These are phyloP conservation scores for Moniliophthora roreri DNA, from an alignment of 1,284 basidiomycete genomes.

Conservation along the genomic window DNA sequence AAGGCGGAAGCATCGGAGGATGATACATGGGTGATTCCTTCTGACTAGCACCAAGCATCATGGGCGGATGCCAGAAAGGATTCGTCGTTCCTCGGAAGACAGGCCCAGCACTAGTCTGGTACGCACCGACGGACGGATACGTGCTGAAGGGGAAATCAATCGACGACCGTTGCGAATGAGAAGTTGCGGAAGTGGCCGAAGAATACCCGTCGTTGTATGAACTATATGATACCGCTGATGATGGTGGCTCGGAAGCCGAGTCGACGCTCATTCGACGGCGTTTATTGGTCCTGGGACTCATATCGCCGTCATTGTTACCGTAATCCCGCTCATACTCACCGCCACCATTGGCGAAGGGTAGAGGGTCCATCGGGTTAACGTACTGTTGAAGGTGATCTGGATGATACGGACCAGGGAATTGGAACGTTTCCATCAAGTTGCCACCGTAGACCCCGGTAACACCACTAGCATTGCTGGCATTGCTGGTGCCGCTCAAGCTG, in stretches of 20 bases:
- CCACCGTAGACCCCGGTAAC: neutral
- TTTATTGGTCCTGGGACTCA: constrained; percentile 55
- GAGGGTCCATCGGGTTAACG: constrained; percentile 45
- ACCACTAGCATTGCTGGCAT: constrained; percentile 3
- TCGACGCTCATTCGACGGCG: constrained; percentile 72
- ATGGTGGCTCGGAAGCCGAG: constrained; percentile 64
- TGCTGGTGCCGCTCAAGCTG: constrained; percentile 15
- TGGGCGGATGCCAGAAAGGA: constrained; percentile 73
- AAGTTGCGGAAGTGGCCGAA: constrained; percentile 38
- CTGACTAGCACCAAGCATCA: constrained; percentile 53
- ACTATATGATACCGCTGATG: constrained; percentile 55
- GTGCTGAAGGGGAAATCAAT: constrained; percentile 61
- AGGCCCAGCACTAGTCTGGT: constrained; percentile 6
- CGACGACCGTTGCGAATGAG: constrained; percentile 49
- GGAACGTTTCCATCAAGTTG: constrained; percentile 30
- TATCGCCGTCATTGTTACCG: constrained; percentile 22
- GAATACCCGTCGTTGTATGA: constrained; percentile 50
- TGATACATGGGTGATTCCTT: constrained; percentile 39
- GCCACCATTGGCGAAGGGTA: constrained; percentile 38
- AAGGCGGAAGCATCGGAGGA: constrained; percentile 56
- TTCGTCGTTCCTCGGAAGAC: constrained; percentile 26
- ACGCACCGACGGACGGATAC: constrained; percentile 29
- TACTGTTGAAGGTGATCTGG: constrained; percentile 63
- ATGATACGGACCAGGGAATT: constrained; percentile 70
- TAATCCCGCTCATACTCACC: constrained; percentile 33